Evolutionary conservation across 495 filamentous ascomycete species (phyloP), one percentile per base, ranked within the genome.

Genomic region (Penicillium argentinense): DNA sequence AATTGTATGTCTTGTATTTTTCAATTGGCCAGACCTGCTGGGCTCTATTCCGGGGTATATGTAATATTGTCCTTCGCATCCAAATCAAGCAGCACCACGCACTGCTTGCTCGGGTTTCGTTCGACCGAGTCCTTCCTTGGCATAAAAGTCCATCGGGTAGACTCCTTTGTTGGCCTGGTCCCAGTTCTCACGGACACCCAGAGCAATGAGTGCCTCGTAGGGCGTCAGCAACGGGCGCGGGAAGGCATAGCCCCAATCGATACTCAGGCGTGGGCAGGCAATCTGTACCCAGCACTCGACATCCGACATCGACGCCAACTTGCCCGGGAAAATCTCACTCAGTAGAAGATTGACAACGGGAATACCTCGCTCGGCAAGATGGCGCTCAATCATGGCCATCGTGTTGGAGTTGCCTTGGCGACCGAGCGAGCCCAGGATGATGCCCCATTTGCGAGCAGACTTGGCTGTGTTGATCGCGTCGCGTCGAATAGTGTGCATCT

Each of bases 81-180:
- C 17, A 23, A 23, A 38, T 59, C 44, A 65, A 36, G 58, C 59
- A 30, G 49, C 41, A 47, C 40, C 39, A 8, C 24, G 45, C 39
- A 54, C 22, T 14, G 53, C 53, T 39, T 70, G 73, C 34, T 64
- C 65, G 29, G 75, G 76, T 63, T 70, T 88, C 18, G 86, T 89
- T 60, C 95, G 81, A 11, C 93, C 93, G 26, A 98, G 65, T 0
- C 93, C 93, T 9, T 96, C 89, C 64, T 87, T 93, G 0, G 83
- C 89, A 74, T 98, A 98, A 53, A 93, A 98, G 67, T 97, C 91
- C 93, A 98, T 98, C 4, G 89, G 89, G 67, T 98, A 98, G n/a
- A 91, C 77, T 4, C 81, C 86, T 12, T 73, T 70, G 47, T 84
- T 83, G 14, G 63, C 72, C 38, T 72, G 72, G 9, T 80, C 78